Base-by-base conservation (phyloP, 139 green algal species). In the Chlorella sp. region DNA sequence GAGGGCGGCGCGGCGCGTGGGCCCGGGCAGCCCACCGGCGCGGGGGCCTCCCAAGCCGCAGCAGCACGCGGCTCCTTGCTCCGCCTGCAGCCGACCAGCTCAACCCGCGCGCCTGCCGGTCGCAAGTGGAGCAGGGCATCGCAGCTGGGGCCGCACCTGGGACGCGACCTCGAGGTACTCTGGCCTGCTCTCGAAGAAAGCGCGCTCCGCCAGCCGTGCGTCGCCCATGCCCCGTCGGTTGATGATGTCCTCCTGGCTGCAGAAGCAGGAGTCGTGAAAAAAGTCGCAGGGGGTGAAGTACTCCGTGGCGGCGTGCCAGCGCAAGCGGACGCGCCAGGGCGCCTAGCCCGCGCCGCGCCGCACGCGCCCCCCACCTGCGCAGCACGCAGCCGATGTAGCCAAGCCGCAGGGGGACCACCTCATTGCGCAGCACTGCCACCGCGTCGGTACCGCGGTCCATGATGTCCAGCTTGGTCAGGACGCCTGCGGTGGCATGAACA, bases 381-480 rank as follows among this genome's bases (percentile, higher is more conserved):
- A 67, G 63, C 38, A 74, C 61, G 65, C 58, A 41, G 67, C 84
- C 96, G 21, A 98, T 85, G 77, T 98, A 98, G 31, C 96, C 96
- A 62, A 98, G 84, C 27, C 84, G 71, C 81, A 99, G 85, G 0
- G 95, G 96, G 42, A 98, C 93, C 33, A 97, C 88, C 69, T 93
- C 72, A 70, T 95, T 95, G 36, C 78, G 69, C 62, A 99, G 86
- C 61, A 94, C 88, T 36, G 84, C 77, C 3, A 87, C 74, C 4
- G 95, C 95, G 76, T 97, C 87, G 0, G 96, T 99, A 55, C 96
- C 96, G 15, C 91, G 88, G 81, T 99, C 96, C 96, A 99, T 99
- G 82, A 99, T 98, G 86, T 99, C 96, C 48, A 99, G 87, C 87
- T 97, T 98, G 25, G 93, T 97, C 36, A 97, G 87, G 82, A 98